These are phyloP conservation scores for Rhizophora mangle DNA, from an alignment of 345 rosid genomes.

Conservation along the genomic window DNA sequence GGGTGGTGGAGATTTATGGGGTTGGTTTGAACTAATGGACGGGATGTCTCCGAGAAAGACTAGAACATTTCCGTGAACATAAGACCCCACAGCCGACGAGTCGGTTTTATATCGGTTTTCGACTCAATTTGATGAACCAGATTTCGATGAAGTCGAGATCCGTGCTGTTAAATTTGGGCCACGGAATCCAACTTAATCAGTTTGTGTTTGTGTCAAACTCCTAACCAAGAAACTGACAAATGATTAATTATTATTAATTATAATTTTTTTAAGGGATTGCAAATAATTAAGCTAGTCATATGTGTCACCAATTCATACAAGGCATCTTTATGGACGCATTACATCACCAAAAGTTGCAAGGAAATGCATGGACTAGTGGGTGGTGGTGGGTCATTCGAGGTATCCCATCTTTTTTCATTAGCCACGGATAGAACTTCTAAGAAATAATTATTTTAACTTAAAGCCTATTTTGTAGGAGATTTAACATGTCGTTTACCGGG, in stretches of 20 bases:
- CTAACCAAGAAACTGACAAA: conserved; percentile 20
- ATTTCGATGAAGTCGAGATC: too few relatives aligned
- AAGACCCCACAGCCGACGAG: too few relatives aligned
- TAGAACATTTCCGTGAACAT: too few relatives aligned
- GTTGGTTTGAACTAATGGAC: too few relatives aligned
- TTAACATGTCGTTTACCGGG: conserved; percentile 18
- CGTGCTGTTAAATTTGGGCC: too few relatives aligned
- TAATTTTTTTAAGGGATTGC: conserved; percentile 11
- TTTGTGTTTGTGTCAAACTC: conserved; percentile 27
- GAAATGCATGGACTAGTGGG: conserved; percentile 13
- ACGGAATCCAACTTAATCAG: background rate
- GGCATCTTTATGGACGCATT: conserved; percentile 21
- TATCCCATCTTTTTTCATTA: conserved; percentile 7
- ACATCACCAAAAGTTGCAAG: conserved; percentile 7
- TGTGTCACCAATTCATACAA: conserved; percentile 16
- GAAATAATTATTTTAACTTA: conserved; percentile 12
- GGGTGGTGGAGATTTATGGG: too few relatives aligned
- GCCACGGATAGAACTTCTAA: conserved; percentile 21
- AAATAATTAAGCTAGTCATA: conserved; percentile 13
- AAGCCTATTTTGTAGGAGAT: conserved; percentile 24
- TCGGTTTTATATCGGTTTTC: too few relatives aligned
- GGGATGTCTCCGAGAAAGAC: too few relatives aligned
- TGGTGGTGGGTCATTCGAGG: conserved; percentile 33
- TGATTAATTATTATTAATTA: conserved; percentile 1
- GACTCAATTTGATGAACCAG: too few relatives aligned